Conservation (phyloP, 768 basidiomycete species). For the Mycena pura region DNA sequence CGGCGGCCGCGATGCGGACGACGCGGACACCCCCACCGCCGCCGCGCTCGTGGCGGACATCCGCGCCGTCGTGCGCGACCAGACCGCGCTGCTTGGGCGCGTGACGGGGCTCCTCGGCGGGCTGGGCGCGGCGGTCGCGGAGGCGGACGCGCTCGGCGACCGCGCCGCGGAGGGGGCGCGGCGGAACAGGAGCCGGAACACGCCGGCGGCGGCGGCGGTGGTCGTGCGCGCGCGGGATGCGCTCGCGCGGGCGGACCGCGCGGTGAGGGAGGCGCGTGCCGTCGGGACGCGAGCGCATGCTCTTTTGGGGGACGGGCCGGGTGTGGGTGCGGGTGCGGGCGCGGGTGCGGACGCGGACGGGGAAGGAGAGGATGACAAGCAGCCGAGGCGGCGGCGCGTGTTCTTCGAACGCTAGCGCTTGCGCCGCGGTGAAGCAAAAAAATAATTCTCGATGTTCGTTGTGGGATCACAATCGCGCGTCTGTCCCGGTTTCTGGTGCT, state of each 20-base stretch:
- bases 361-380: too few species aligned
- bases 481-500: too few species aligned
- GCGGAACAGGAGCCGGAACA: neutral
- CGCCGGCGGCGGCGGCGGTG: neutral
- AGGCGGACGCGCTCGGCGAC: neutral
- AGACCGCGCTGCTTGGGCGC: conserved; percentile 8
- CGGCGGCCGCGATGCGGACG: too few species aligned
- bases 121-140: neutral
- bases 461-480: too few species aligned
- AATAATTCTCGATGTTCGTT: too few species aligned
- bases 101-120: neutral
- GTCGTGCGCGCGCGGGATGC: conserved; percentile 1
- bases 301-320: too few species aligned
- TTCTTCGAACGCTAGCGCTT: too few species aligned
- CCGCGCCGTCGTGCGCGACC: conserved; percentile 7
- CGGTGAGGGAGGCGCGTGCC: neutral
- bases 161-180: neutral
- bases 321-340: too few species aligned
- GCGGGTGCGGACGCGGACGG: too few species aligned
- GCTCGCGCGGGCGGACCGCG: neutral
- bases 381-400: too few species aligned
- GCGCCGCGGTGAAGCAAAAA: too few species aligned
- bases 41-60: neutral
- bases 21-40: neutral
- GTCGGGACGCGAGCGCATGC: neutral